Conservation (phyloP, 345 rosid species). For the Nephelium lappaceum region DNA sequence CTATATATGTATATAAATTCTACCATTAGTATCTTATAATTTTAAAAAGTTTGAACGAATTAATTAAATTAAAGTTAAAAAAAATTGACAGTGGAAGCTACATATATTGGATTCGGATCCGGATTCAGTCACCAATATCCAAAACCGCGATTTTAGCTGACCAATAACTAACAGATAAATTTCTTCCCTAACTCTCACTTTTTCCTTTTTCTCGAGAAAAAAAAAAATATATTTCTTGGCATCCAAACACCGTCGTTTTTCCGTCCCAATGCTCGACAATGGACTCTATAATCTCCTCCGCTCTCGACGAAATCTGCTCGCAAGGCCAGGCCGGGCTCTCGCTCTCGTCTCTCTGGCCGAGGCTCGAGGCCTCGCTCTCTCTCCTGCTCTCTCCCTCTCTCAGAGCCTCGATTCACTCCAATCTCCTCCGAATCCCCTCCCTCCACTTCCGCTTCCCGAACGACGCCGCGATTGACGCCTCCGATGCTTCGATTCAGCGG, state of each 20-base stretch:
- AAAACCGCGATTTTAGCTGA: background rate
- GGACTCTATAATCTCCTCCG: slow-evolving; percentile 60
- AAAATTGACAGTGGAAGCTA: no score
- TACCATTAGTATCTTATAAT: no score
- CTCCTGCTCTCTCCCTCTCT: slow-evolving; percentile 31
- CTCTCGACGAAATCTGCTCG: slow-evolving; percentile 67
- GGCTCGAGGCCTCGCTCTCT: slow-evolving; percentile 24
- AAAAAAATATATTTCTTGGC: background rate
- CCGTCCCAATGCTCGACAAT: slow-evolving; percentile 21
- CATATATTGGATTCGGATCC: background rate
- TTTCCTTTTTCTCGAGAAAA: background rate
- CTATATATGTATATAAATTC: no score
- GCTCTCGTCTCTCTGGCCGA: slow-evolving; percentile 47
- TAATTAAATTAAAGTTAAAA: no score
- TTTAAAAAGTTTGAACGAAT: no score
- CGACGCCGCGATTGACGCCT: slow-evolving; percentile 28
- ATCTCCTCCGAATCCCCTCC: slow-evolving; percentile 53
- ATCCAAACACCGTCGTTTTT: background rate
- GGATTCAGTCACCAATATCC: background rate
- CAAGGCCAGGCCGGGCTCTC: slow-evolving; percentile 53
- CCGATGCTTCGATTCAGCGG: slow-evolving; percentile 45
- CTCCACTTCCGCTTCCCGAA: slow-evolving; percentile 46
- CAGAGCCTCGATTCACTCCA: slow-evolving; percentile 52
- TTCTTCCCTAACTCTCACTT: background rate
- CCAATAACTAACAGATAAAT: background rate